These are phyloP conservation scores for Tripterygium wilfordii DNA, from an alignment of 177 flowering plant genomes.

Conservation along the genomic window DNA sequence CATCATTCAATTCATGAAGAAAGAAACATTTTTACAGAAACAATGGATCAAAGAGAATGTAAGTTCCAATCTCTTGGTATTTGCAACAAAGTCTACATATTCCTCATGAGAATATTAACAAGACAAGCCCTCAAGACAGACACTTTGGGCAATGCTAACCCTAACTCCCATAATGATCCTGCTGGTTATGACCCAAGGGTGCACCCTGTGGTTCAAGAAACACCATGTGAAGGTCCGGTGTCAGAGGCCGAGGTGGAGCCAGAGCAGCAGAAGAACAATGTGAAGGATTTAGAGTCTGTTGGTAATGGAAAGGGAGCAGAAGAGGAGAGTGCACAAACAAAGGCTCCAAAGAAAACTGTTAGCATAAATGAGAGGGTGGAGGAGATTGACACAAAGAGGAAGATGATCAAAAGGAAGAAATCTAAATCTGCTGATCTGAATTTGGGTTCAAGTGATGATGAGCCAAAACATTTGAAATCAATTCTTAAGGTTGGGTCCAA, in stretches of 20 bases:
- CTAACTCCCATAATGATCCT: not conserved
- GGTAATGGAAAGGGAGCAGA: not conserved
- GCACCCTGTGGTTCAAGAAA: slow-evolving; percentile 3
- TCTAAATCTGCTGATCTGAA: slow-evolving; percentile 3
- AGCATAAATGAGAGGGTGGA: slow-evolving; percentile 32
- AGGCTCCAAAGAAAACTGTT: slow-evolving; percentile 27
- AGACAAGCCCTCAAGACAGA: slow-evolving; percentile 12
- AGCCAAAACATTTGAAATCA: slow-evolving; percentile 24
- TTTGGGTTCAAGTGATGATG: slow-evolving; percentile 9
- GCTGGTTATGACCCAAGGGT: no score
- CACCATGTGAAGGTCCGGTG: not conserved
- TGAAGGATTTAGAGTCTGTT: not conserved
- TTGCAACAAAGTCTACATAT: slow-evolving; percentile 17
- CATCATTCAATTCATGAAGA: no score
- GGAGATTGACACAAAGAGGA: slow-evolving; percentile 14
- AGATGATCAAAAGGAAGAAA: slow-evolving; percentile 12
- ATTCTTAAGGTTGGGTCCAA: slow-evolving; percentile 26
- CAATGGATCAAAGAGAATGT: slow-evolving; percentile 19
- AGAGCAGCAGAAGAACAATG: not conserved
- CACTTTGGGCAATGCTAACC: slow-evolving; percentile 7
- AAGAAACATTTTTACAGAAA: no score
- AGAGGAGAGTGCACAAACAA: slow-evolving; percentile 7
- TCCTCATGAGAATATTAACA: slow-evolving; percentile 8
- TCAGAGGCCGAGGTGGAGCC: not conserved
- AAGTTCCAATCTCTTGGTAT: slow-evolving; percentile 10